Conservation (phyloP, 2,329 filamentous ascomycete species). For the Orbilia quercus region DNA sequence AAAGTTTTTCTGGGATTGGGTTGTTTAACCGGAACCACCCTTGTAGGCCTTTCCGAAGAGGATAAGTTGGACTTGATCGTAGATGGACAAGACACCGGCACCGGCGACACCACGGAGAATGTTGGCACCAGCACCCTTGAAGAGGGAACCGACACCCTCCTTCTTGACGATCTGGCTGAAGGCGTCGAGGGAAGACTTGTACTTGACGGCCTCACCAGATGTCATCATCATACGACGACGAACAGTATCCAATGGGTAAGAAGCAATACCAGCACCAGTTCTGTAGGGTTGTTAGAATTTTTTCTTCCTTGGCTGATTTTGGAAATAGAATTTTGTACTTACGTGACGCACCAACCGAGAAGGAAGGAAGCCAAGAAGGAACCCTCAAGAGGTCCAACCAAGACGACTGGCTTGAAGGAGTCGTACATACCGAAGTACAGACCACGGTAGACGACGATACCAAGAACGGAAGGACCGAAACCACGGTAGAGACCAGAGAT, state of each 20-base stretch:
- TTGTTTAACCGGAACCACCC: constrained; percentile 61
- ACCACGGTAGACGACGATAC: constrained; percentile 99
- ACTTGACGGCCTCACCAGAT: constrained; percentile 97
- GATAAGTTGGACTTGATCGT: constrained; percentile 99
- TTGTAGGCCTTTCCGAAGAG: constrained; percentile 99
- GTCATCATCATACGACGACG: constrained; percentile 99
- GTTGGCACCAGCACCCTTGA: constrained; percentile 99
- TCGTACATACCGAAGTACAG: constrained; percentile 99
- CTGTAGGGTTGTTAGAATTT: constrained; percentile 31
- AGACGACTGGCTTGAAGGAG: constrained; percentile 98
- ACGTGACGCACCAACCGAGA: constrained; percentile 96
- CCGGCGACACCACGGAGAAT: constrained; percentile 99
- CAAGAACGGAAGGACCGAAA: constrained; percentile 99
- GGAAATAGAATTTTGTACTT: constrained; percentile 22
- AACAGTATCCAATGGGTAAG: constrained; percentile 99
- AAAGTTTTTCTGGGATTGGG: constrained; percentile 28
- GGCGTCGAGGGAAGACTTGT: constrained; percentile 95
- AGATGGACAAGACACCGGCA: constrained; percentile 99
- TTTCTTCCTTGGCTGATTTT: neutral
- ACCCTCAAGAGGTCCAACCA: constrained; percentile 88
- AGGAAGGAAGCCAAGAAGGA: constrained; percentile 99
- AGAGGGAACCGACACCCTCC: constrained; percentile 98
- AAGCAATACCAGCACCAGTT: constrained; percentile 99
- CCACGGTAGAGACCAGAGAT: constrained; percentile 99
- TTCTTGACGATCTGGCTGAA: constrained; percentile 95